Conservation (phyloP, 257 asterid species). For the Plantago ovata region DNA sequence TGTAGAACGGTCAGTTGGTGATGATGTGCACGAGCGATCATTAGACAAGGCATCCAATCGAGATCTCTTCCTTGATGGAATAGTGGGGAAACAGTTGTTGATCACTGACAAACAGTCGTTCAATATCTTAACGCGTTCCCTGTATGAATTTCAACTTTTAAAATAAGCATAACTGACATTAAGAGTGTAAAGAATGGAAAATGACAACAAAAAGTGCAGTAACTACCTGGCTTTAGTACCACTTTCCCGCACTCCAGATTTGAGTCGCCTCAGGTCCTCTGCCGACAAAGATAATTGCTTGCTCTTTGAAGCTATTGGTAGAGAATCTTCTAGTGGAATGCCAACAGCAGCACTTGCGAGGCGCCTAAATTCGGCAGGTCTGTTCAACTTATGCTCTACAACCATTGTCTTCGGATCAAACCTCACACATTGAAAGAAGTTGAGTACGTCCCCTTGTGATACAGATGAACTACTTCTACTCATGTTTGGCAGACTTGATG, state of each 20-base stretch:
- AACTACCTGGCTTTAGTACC: slow-evolving; percentile 78
- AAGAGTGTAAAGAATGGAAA: slow-evolving; percentile 13
- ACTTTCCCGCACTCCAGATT: slow-evolving; percentile 64
- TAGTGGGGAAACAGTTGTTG: slow-evolving; percentile 77
- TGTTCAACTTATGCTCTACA: slow-evolving; percentile 73
- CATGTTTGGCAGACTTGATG: slow-evolving; percentile 77
- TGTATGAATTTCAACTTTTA: slow-evolving; percentile 31
- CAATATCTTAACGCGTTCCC: slow-evolving; percentile 89
- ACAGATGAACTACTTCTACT: slow-evolving; percentile 61
- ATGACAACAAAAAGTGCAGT: slow-evolving; percentile 12
- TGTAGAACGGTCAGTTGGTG: slow-evolving; percentile 60
- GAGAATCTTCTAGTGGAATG: slow-evolving; percentile 62
- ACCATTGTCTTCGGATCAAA: slow-evolving; percentile 84
- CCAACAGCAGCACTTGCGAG: slow-evolving; percentile 78
- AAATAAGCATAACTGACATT: slow-evolving; percentile 17
- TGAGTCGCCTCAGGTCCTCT: slow-evolving; percentile 78
- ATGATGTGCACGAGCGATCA: slow-evolving; percentile 60
- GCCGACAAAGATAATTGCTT: slow-evolving; percentile 53
- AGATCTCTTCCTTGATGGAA: slow-evolving; percentile 83
- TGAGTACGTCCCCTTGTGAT: slow-evolving; percentile 65
- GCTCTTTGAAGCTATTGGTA: slow-evolving; percentile 50
- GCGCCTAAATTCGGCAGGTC: slow-evolving; percentile 68
- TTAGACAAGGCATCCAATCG: slow-evolving; percentile 64
- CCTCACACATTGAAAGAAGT: slow-evolving; percentile 78
- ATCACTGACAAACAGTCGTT: slow-evolving; percentile 74